Base-by-base conservation (phyloP, 2,329 filamentous ascomycete species). In the Exophiala sideris region DNA sequence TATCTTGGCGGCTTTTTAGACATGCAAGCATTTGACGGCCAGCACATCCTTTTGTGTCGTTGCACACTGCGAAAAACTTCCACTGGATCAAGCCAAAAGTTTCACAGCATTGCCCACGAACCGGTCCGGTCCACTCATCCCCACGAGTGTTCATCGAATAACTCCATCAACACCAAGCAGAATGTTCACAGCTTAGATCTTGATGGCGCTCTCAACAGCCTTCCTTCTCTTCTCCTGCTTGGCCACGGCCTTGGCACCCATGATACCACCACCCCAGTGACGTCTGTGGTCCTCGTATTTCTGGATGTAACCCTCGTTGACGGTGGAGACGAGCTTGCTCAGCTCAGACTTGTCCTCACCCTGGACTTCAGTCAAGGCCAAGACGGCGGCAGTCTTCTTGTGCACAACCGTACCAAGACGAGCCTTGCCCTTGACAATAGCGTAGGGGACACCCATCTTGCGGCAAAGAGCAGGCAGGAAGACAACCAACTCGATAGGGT, bases 391-490 rank as follows among this genome's bases (percentile, higher is more conserved):
- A 66, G 94, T 99, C 94, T 99, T 99, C 88, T 99, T 96, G 88
- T 99, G 92, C 66, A 99, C 92, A 68, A 99, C 92, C 60, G 94
- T 97, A 68, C 94, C 94, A 70, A 99, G 89, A 80, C 94, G 87
- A 67, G 94, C 94, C 89, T 99, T 99, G 82, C 94, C 94, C 89
- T 99, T 99, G 74, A 99, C 85, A 69, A 99, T 97, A 73, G 91
- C 94, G 77, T 97, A 99, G 64, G 95, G 94, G 68, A 96, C 87
- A 80, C 95, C 95, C 92, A 99, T 99, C 89, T 99, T 99, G 79
- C 92, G 89, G 89, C 94, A 99, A 67, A 99, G 89, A 71, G 94
- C 91, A 67, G 94, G 94, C 64, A 99, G 86, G 88, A 96, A 99
- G 79, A 99, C 90, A 71, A 99, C 95, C 69, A 99, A 81, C 85